Evolutionary conservation across 2,329 filamentous ascomycete genomes (phyloP).

Genomic region (Ophiostoma piceae): DNA sequence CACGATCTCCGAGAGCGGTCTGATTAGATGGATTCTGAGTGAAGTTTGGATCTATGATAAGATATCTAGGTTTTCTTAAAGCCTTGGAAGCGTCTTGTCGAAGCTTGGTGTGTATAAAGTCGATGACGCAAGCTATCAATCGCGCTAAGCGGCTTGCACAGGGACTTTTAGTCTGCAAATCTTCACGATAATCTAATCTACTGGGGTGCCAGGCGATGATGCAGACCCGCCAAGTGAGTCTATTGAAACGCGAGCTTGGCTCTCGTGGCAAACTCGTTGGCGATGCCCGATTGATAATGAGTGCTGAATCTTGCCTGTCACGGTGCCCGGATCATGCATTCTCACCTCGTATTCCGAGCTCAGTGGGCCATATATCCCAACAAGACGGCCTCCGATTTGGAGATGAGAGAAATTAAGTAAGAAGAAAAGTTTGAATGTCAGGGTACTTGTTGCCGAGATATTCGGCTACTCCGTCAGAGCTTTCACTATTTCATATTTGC

Average conservation of each 20-base stretch:
- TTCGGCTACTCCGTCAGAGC: background rate
- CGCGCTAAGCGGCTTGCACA: background rate
- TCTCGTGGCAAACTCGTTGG: background rate
- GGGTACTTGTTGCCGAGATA: background rate
- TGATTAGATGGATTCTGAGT: background rate
- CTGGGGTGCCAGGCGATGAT: background rate
- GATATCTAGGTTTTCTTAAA: background rate
- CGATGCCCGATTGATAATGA: background rate
- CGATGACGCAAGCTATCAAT: background rate
- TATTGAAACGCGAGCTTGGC: background rate
- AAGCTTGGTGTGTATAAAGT: conserved; percentile 3
- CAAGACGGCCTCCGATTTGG: background rate
- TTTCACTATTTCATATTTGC: background rate
- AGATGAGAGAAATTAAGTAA: background rate
- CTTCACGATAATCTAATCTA: background rate
- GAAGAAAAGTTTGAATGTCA: too few relatives aligned
- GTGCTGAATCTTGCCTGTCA: background rate
- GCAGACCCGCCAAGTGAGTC: background rate
- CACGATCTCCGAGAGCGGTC: background rate
- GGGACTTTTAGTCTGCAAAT: background rate
- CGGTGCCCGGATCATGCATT: background rate
- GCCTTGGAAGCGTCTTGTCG: background rate
- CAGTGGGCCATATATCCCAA: background rate
- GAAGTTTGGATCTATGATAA: background rate
- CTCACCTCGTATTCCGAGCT: conserved; percentile 1